Evolutionary conservation across 352 stramenopile species (phyloP).

Genomic region (Poterioochromonas sp.): DNA sequence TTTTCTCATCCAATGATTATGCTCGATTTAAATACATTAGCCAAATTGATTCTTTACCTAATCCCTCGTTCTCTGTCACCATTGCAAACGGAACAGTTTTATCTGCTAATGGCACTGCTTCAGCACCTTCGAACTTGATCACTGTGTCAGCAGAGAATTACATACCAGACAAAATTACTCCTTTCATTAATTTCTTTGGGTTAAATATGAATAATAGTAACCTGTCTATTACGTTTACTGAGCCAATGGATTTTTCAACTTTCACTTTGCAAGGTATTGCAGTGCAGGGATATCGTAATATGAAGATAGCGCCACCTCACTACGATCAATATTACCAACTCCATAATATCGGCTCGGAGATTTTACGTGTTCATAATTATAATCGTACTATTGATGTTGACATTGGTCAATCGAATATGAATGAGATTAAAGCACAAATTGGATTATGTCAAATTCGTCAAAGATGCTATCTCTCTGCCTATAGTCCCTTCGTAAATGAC

Average conservation of each 20-base stretch:
- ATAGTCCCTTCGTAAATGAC: constrained; percentile 23
- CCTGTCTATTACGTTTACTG: constrained; percentile 2
- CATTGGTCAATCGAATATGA: constrained; percentile 5
- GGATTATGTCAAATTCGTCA: neutral
- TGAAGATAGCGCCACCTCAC: neutral
- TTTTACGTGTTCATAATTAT: neutral
- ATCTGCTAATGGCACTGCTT: too few relatives aligned
- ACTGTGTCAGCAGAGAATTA: neutral
- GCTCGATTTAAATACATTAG: too few relatives aligned
- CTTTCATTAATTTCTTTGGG: neutral
- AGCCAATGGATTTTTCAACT: constrained; percentile 21
- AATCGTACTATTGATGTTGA: neutral
- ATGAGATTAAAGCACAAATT: constrained; percentile 19
- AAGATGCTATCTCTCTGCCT: constrained; percentile 17
- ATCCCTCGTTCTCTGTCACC: too few relatives aligned
- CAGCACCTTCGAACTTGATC: too few relatives aligned
- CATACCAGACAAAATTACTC: neutral
- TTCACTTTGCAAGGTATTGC: constrained; percentile 15
- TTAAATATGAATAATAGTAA: constrained; percentile 20
- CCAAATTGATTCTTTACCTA: too few relatives aligned
- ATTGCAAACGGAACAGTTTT: too few relatives aligned
- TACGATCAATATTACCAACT: neutral
- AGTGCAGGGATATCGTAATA: neutral
- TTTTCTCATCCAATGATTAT: too few relatives aligned
- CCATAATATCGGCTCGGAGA: neutral